Evolutionary conservation across 2,329 filamentous ascomycete species (phyloP).

Genomic region (Fusarium siculi): DNA sequence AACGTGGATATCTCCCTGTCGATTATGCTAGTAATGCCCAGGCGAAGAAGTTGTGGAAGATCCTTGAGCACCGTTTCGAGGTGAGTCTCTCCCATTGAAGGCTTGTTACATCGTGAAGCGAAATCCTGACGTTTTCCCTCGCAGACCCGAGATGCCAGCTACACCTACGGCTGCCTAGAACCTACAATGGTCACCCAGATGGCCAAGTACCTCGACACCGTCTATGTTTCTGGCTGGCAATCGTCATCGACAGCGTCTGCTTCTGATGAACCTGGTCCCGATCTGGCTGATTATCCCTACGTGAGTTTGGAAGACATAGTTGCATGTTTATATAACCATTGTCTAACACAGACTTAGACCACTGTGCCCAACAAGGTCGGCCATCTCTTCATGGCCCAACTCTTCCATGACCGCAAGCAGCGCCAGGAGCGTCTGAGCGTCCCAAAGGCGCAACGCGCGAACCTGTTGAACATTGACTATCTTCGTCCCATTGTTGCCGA

Average conservation of each 20-base stretch:
- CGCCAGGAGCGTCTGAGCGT: slow-evolving; percentile 89
- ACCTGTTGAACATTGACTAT: slow-evolving; percentile 87
- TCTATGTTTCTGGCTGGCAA: slow-evolving; percentile 99
- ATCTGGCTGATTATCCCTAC: slow-evolving; percentile 97
- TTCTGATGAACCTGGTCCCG: slow-evolving; percentile 94
- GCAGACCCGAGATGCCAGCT: slow-evolving; percentile 85
- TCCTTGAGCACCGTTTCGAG: slow-evolving; percentile 86
- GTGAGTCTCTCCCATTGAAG: slow-evolving; percentile 58
- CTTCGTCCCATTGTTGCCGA: slow-evolving; percentile 96
- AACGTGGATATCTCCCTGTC: slow-evolving; percentile 90
- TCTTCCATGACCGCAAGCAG: slow-evolving; percentile 99
- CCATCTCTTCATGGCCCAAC: slow-evolving; percentile 97
- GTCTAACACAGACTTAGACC: slow-evolving; percentile 69
- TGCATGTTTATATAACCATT: neutral
- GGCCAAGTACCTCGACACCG: slow-evolving; percentile 98
- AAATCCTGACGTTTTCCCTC: neutral
- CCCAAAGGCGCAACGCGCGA: slow-evolving; percentile 76
- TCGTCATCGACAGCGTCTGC: slow-evolving; percentile 95
- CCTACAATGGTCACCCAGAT: slow-evolving; percentile 99
- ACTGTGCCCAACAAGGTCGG: slow-evolving; percentile 98
- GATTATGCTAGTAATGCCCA: slow-evolving; percentile 90
- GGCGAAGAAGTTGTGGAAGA: slow-evolving; percentile 94
- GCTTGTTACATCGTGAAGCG: neutral
- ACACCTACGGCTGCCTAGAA: slow-evolving; percentile 96
- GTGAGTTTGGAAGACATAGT: slow-evolving; percentile 58